Base-by-base conservation (phyloP, 2,329 filamentous ascomycete species). In the Botrytis cinerea region DNA sequence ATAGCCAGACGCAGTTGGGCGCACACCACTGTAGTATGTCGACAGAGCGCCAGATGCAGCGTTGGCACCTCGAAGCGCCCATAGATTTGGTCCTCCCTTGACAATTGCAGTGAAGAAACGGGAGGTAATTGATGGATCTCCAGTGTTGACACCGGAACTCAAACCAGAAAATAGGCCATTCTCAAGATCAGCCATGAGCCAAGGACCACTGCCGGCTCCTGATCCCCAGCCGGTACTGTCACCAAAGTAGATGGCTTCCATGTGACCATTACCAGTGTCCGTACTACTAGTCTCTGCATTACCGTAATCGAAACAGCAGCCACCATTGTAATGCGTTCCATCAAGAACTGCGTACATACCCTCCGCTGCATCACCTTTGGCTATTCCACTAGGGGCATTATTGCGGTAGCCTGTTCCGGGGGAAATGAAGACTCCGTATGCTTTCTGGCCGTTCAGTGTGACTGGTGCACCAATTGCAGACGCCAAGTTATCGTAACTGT, bases 141-240 rank as follows among this genome's bases (percentile, higher is more conserved):
- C 84, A 1, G 84, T 67, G 78, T 91, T 91, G 71, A 85, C 80
- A 1, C 78, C 79, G 2, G 83, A 40, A 73, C 79, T 84, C 0
- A 70, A 16, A 22, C 89, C 89, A 0, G 89, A 89, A 82, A 91
- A 92, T 3, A 92, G 82, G 5, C 88, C 88, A 75, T 92, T 91
- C 79, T 92, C 90, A 0, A 92, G 85, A 80, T 92, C 90, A 0
- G 89, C 90, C 89, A 92, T 91, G 76, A 92, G 79, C 90, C 90
- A 92, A 0, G 90, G 90, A 0, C 90, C 89, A 61, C 77, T 84
- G 62, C 89, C 89, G 6, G 86, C 73, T 14, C 90, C 90, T 12
- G 80, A 81, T 28, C 89, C 89, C 87, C 88, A 90, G 76, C 74
- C 74, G 0, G 83, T 88, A 79, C 78, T 86, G 79, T 83, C 82